Base-by-base conservation (phyloP, 1,139 yeast species). In the Candida sp. region DNA sequence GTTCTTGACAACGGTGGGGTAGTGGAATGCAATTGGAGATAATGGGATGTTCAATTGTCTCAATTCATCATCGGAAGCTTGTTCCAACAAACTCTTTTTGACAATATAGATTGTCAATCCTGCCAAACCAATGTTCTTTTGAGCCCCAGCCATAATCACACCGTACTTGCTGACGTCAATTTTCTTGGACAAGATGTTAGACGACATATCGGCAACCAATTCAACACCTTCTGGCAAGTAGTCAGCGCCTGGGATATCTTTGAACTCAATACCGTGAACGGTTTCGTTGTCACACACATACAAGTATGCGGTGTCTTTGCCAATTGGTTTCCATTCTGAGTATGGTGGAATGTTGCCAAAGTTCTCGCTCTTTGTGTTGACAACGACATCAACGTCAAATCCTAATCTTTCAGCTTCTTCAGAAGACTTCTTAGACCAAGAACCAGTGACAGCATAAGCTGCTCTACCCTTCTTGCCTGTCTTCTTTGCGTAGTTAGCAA, bases 211-310 rank as follows among this genome's bases (percentile, higher is more conserved):
- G 27, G 97, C 94, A 9, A 92, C 97, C 56, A 93, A 73, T 66
- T 89, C 96, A 44, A 88, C 87, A 32, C 78, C 80, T 51, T 85
- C 85, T 5, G 89, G 88, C 50, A 85, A 80, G 57, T 84, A 76
- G 12, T 80, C 84, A 1, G 67, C 45, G 26, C 66, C 65, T 12
- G 89, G 90, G 17, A 69, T 62, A 43, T 67, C 75, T 34, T 80
- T 79, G 76, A 90, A 93, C 70, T 94, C 99, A 48, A 86, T 90
- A 51, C 99, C 99, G 65, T 90, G 84, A 40, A 94, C 98, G 5
- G 99, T 94, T 73, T 94, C 99, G 68, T 94, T 94, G 69, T 94
- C 99, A 73, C 98, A 93, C 61, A 88, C 82, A 70, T 91, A 94
- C 53, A 93, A 84, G 65, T 86, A 94, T 3, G 98, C 92, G 34